Conservation (phyloP, 768 basidiomycete genomes). For the Roridomyces roridus region DNA sequence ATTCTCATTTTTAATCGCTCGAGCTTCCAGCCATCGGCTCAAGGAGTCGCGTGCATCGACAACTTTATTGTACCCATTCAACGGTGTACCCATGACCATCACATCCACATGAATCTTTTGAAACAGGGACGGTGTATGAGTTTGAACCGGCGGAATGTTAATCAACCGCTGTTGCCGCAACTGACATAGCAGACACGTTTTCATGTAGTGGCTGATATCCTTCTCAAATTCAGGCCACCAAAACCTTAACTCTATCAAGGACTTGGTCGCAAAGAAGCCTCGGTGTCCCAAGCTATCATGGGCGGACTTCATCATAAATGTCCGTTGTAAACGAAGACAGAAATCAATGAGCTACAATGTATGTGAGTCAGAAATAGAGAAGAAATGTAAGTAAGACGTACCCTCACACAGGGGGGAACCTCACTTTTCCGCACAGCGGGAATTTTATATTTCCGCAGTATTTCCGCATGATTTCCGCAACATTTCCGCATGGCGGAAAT, state of each 20-base stretch:
- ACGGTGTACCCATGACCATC: slow-evolving; percentile 30
- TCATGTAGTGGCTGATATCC: slow-evolving; percentile 37
- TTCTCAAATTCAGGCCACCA: slow-evolving; percentile 29
- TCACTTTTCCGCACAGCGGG: no score
- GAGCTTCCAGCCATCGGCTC: slow-evolving; percentile 28
- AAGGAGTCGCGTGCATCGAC: slow-evolving; percentile 32
- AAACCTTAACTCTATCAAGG: slow-evolving; percentile 18
- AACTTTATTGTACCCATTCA: slow-evolving; percentile 29
- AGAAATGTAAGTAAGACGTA: no score
- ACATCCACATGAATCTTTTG: slow-evolving; percentile 33
- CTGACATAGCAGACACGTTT: slow-evolving; percentile 41
- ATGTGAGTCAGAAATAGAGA: no score
- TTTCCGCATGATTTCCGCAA: no score
- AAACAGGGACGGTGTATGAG: slow-evolving; percentile 34
- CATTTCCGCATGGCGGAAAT: no score
- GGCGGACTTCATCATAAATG: slow-evolving; percentile 13
- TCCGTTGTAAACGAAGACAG: no score
- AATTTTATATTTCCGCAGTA: no score
- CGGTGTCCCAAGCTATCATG: slow-evolving; percentile 28
- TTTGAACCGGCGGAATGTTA: slow-evolving; percentile 33
- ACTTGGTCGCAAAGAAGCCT: slow-evolving; percentile 8
- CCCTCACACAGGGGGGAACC: no score
- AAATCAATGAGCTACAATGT: no score
- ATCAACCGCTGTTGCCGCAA: slow-evolving; percentile 25
- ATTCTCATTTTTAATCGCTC: slow-evolving; percentile 27